Evolutionary conservation across 768 basidiomycete species (phyloP).

Genomic region (Trametes elegans): DNA sequence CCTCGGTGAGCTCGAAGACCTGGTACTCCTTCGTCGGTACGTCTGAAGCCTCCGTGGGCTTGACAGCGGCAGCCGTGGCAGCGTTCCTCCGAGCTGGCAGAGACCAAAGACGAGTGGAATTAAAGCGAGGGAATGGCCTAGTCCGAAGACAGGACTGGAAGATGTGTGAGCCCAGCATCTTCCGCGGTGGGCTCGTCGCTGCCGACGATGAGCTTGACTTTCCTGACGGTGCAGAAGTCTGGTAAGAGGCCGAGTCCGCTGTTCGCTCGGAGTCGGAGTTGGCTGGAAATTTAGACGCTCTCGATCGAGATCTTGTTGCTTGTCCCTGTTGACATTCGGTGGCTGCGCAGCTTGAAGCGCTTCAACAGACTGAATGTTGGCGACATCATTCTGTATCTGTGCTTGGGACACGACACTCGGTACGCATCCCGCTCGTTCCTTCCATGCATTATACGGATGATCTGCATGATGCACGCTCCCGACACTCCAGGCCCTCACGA

Average conservation of each 20-base stretch:
- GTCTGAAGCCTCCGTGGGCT: slow-evolving; percentile 14
- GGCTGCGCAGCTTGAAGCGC: background rate
- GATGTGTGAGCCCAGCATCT: slow-evolving; percentile 16
- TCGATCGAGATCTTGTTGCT: slow-evolving; percentile 4
- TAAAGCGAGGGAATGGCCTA: slow-evolving; percentile 7
- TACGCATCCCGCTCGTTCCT: too few species aligned
- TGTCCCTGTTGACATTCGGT: background rate
- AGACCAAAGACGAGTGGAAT: slow-evolving; percentile 7
- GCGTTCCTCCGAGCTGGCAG: slow-evolving; percentile 18
- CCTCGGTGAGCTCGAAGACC: slow-evolving; percentile 46
- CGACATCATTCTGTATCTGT: background rate
- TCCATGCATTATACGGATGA: too few species aligned
- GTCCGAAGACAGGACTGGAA: slow-evolving; percentile 20
- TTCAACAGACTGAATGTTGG: background rate
- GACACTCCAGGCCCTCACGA: too few species aligned
- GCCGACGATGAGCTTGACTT: slow-evolving; percentile 18
- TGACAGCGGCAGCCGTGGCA: slow-evolving; percentile 24
- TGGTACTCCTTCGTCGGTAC: slow-evolving; percentile 19
- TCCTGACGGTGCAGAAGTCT: too few species aligned
- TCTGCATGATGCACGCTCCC: too few species aligned
- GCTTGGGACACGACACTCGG: too few species aligned
- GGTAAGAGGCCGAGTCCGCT: too few species aligned
- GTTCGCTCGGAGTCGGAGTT: too few species aligned
- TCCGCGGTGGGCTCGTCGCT: slow-evolving; percentile 14
- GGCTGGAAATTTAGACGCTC: slow-evolving; percentile 7